Conservation (phyloP, 345 rosid genomes). For the Ceriops decandra region DNA sequence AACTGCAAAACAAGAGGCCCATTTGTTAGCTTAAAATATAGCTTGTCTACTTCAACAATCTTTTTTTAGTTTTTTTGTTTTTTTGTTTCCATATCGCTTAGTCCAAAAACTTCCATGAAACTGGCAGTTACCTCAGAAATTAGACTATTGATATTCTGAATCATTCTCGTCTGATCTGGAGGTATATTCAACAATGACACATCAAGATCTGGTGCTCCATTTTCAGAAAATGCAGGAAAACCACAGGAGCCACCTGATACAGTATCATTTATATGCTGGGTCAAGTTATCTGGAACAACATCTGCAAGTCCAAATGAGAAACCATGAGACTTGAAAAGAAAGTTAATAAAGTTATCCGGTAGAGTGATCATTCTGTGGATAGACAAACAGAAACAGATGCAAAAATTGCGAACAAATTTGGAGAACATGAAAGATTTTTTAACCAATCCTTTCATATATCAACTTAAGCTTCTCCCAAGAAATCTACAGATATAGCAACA, state of each 20-base stretch:
- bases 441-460: too few species aligned
- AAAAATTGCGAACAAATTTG: too few species aligned
- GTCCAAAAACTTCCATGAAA: not conserved
- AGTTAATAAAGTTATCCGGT: too few species aligned
- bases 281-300: slow-evolving; percentile 30
- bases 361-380: too few species aligned
- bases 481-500: too few species aligned
- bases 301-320: slow-evolving; percentile 25
- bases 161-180: slow-evolving; percentile 69
- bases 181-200: slow-evolving; percentile 59
- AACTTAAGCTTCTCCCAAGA: too few species aligned
- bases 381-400: too few species aligned
- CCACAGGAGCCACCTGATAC: slow-evolving; percentile 38
- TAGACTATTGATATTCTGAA: slow-evolving; percentile 61
- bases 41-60: not conserved
- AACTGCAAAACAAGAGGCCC: slow-evolving; percentile 47
- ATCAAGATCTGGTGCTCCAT: slow-evolving; percentile 43
- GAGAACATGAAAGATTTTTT: too few species aligned
- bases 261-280: slow-evolving; percentile 35
- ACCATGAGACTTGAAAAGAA: slow-evolving; percentile 3
- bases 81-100: too few species aligned
- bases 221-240: slow-evolving; percentile 36
- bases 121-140: slow-evolving; percentile 62
- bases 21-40: not conserved
- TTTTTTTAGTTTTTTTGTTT: too few species aligned